phyloP scores from a whole-genome alignment of 169 alveolate species.

The Toxoplasma gondii region DNA sequence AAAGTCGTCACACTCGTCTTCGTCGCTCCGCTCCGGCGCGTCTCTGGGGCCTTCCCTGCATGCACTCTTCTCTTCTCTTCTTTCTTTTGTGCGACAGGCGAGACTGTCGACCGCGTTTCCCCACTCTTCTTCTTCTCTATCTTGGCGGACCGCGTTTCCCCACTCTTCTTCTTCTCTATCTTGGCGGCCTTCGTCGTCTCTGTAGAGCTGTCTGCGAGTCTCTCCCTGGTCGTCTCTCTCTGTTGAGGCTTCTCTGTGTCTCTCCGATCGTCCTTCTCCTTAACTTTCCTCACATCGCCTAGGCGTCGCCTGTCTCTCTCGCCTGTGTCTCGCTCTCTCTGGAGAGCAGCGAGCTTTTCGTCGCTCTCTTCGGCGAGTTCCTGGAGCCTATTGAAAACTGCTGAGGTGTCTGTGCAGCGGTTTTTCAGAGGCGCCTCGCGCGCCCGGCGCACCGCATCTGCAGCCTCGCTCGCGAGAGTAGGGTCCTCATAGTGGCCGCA shows the following conservation, averaged over 20 bases:
- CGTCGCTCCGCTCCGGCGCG: no score
- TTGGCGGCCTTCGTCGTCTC: no score
- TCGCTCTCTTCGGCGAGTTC: neutral
- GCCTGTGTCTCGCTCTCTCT: neutral
- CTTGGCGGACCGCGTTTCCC: neutral
- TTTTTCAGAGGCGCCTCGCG: neutral
- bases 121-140: neutral
- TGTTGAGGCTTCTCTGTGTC: neutral
- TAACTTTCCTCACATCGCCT: neutral
- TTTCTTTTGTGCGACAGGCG: no score
- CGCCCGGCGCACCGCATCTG: neutral
- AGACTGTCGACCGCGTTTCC: neutral
- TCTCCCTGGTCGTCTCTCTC: neutral
- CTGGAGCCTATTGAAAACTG: neutral
- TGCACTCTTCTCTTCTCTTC: no score
- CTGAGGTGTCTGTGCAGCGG: neutral
- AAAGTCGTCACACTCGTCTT: no score
- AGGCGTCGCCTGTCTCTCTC: neutral
- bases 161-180: neutral
- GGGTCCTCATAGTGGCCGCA: constrained; percentile 4
- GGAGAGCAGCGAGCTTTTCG: neutral
- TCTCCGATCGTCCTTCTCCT: neutral
- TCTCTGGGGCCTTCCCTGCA: no score
- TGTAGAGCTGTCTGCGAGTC: no score
- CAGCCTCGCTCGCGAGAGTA: neutral